Conservation (phyloP, 2,329 filamentous ascomycete species). For the Fusarium graminum region DNA sequence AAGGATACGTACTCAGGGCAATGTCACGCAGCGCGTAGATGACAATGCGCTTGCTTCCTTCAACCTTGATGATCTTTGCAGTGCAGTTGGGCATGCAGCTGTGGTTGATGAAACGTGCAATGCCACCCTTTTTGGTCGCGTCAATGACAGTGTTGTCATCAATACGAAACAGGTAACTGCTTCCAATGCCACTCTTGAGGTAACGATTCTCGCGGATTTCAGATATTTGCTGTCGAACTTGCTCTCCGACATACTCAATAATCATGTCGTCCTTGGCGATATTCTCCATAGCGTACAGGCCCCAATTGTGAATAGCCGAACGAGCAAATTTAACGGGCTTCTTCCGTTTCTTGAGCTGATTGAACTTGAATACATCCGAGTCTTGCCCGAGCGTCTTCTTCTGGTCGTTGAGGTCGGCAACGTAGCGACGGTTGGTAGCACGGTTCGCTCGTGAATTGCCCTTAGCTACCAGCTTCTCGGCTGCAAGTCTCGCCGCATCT, state of each 20-base stretch:
- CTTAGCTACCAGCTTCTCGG: slow-evolving; percentile 85
- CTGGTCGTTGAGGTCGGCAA: slow-evolving; percentile 95
- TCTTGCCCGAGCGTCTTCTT: slow-evolving; percentile 87
- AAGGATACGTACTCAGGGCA: slow-evolving; percentile 79
- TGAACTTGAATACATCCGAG: slow-evolving; percentile 94
- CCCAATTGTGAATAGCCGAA: slow-evolving; percentile 99
- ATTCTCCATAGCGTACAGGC: slow-evolving; percentile 96
- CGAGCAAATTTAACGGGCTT: slow-evolving; percentile 98
- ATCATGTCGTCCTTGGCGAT: slow-evolving; percentile 99
- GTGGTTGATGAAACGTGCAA: slow-evolving; percentile 98
- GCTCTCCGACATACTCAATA: slow-evolving; percentile 98
- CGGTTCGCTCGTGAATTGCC: slow-evolving; percentile 93
- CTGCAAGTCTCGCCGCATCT: slow-evolving; percentile 78
- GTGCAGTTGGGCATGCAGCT: slow-evolving; percentile 99
- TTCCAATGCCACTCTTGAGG: slow-evolving; percentile 95
- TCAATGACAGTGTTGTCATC: slow-evolving; percentile 98
- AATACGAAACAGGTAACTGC: slow-evolving; percentile 97
- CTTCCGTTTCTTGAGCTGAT: slow-evolving; percentile 99
- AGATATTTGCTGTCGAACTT: slow-evolving; percentile 96
- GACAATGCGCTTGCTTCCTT: slow-evolving; percentile 97
- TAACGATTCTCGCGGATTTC: slow-evolving; percentile 94
- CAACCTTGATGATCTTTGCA: slow-evolving; percentile 98
- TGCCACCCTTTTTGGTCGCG: slow-evolving; percentile 97
- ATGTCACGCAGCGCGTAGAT: slow-evolving; percentile 98
- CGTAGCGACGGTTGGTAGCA: slow-evolving; percentile 93